Base-by-base conservation (phyloP, 164 flowering plant species). In the Stephania yunnanensis region DNA sequence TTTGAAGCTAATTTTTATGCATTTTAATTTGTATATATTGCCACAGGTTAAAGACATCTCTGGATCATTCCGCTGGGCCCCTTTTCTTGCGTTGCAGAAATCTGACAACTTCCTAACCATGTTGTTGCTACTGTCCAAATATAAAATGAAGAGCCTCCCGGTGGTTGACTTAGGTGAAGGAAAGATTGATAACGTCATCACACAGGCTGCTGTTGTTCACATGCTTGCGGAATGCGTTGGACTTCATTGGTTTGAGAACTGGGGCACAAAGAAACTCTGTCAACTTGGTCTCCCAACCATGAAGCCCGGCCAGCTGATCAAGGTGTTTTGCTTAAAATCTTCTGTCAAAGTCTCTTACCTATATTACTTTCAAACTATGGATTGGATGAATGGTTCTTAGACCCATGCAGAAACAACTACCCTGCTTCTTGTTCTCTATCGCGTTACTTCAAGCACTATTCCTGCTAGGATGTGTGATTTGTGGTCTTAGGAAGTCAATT, bases 31-130 rank as follows among this genome's bases (percentile, higher is more conserved):
- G 20, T 70, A 10, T 46, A 61, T 19, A 19, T 22, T 45, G 53
- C 71, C 48, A 31, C 90, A 96, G 99, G 99, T 96, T 71, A 78
- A 79, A 68, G 99, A 96, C 70, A 94, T 96, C 12, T 86, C 97
- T 20, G 99, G 99, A 69, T 86, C 97, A 42, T 96, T 96, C 76
- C 92, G 99, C 0, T 96, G 99, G 99, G 99, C 98, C 2, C 99
- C 99, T 31, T 96, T 96, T 82, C 95, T 96, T 50, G 97, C 98
- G n/a, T 79, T 94, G 83, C 97, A 92, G 84, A 85, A 79, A 36
- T 81, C 90, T 1, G 92, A 96, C 82, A 87, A 95, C 70, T 92
- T 94, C 71, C 73, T 96, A 80, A 94, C 99, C 36, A 92, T 96
- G 97, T 87, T 96, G 7, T 75, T 96, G 82, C 85, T 96, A 75